Base-by-base conservation (phyloP, 2,329 filamentous ascomycete genomes). In the Botryotinia globosa region DNA sequence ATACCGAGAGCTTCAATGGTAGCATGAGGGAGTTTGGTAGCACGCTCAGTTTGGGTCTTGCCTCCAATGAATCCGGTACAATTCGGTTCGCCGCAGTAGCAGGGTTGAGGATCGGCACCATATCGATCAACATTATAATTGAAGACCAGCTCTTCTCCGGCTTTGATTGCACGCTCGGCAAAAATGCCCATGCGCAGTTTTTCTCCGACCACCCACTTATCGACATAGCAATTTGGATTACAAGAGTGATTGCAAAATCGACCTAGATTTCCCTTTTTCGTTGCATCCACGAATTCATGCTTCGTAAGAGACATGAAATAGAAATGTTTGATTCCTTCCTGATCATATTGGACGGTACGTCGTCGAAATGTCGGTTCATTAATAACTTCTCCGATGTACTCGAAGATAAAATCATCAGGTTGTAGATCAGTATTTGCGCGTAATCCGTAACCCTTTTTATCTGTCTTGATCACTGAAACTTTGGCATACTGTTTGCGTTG, bases 121-220 rank as follows among this genome's bases (percentile, higher is more conserved):
- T 99, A 99, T 76, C 96, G 91, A 83, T 99, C 96, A 76, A 99
- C 96, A 79, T 99, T 99, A 88, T 99, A 99, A 85, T 99, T 98
- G 86, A 99, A 99, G 34, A 97, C 94, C 72, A 99, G 85, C 82
- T 99, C 96, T 82, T 99, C 96, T 72, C 96, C 96, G 29, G 92
- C 90, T 80, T 90, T 90, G 80, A 99, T 91, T 79, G 88, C 86
- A 76, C 94, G 93, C 83, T 93, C 89, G 78, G 94, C 93, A 85
- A 99, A 99, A 78, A 99, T 98, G 79, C 96, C 96, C 96, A 99
- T 99, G 79, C 96, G 94, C 81, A 98, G 86, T 85, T 98, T 98
- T 79, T 97, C 93, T 29, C 94, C 94, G 48, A 99, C 94, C 73
- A 98, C 94, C 96, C 96, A 99, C 84, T 99, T 99, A 86, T 99